These are phyloP conservation scores for Obelidium mucronatum DNA, from an alignment of 192 early-diverging fungal species.

Conservation along the genomic window DNA sequence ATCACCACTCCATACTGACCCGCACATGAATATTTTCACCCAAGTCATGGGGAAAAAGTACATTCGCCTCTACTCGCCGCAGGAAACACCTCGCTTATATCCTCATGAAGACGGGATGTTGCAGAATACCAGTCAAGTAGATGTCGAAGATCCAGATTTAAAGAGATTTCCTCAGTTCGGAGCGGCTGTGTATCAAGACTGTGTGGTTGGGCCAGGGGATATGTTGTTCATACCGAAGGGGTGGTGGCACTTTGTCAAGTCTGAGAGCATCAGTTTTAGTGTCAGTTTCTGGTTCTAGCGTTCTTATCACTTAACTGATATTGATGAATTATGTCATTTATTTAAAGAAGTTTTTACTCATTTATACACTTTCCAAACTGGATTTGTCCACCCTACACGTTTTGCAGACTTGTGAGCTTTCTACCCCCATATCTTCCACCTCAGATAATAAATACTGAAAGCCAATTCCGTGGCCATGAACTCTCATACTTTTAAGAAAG, in stretches of 20 bases:
- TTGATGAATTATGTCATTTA: no score
- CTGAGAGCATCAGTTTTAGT: slow-evolving; percentile 78
- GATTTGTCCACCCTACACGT: no score
- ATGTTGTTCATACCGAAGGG: slow-evolving; percentile 82
- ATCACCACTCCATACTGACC: slow-evolving; percentile 86
- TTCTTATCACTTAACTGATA: no score
- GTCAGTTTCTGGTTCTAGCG: slow-evolving; percentile 95
- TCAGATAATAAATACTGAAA: no score
- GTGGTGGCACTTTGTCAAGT: slow-evolving; percentile 92
- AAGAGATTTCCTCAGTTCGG: slow-evolving; percentile 61
- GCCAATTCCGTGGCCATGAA: no score
- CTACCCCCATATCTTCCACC: no score
- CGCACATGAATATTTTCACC: slow-evolving; percentile 80
- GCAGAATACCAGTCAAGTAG: slow-evolving; percentile 80
- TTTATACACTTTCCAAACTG: no score
- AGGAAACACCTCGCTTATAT: slow-evolving; percentile 68
- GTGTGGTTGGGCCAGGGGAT: slow-evolving; percentile 77
- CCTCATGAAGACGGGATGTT: slow-evolving; percentile 62
- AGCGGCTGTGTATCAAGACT: slow-evolving; percentile 69
- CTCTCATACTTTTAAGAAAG: no score
- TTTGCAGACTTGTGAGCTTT: no score
- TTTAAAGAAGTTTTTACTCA: no score
- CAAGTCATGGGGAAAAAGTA: slow-evolving; percentile 88
- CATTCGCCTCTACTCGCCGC: slow-evolving; percentile 73
- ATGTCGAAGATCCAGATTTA: slow-evolving; percentile 71